Base-by-base conservation (phyloP, 805 yeast genomes). In the Zygosaccharomyces rouxii region DNA sequence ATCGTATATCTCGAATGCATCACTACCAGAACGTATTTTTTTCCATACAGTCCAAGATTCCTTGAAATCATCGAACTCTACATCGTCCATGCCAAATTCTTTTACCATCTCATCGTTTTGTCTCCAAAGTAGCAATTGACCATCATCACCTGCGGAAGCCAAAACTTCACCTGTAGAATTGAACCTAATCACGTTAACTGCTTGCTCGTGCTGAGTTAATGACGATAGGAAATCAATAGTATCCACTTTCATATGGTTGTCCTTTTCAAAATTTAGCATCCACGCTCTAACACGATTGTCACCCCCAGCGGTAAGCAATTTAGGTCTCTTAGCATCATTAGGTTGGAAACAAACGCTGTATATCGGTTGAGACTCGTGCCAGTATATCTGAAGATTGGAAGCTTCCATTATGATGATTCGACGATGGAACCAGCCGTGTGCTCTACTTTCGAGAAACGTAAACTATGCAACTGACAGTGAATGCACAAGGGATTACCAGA, bases 91-190 rank as follows among this genome's bases (percentile, higher is more conserved):
- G 2, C 87, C 90, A 61, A 83, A 81, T 35, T 84, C 87, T 52
- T 73, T 72, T 5, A 78, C 72, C 14, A 81, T 70, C 3, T 71
- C 70, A 41, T 79, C 81, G 19, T 80, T 71, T 18, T 76, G 71
- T 35, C 71, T 74, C 99, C 99, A 94, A 30, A 94, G 67, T 54
- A 90, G 72, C 22, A 94, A 77, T 5, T 84, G 80, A 1, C 99
- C 98, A 65, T 94, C 99, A 62, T 94, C 99, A 3, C 97, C 95
- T 0, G 96, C 97, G 0, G 92, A 78, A 0, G 98, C 98, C 19
- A 94, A 70, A 5, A 76, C 55, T 42, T 77, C 74, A 1, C 97
- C 97, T 2, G 65, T 68, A 2, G 84, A 81, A 38, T 61, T 83
- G 62, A 90, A 94, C 44, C 96, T 71, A 4, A 88, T 96, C 29